Percentiles rank a stretch among this genome's conserved stretches.
These are phyloP conservation scores for Aspergillus ostianus DNA, from an alignment of 495 filamentous ascomycete species.

Conservation along the genomic window DNA sequence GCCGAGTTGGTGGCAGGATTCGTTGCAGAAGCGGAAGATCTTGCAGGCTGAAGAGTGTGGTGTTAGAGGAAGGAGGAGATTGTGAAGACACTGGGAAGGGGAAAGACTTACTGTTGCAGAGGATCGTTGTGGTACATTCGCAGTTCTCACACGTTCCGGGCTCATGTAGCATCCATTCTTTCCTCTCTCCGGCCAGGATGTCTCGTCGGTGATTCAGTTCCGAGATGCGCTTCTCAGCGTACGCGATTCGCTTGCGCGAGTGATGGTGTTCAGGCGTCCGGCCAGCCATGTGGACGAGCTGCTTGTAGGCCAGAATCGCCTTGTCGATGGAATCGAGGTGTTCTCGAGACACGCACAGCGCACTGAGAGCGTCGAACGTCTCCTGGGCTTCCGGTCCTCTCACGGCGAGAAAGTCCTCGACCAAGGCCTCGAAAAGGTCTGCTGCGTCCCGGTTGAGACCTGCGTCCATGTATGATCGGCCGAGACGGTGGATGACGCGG, in stretches of 20 bases:
- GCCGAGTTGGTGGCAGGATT: conserved; percentile 22
- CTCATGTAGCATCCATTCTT: conserved; percentile 27
- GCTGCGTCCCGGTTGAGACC: conserved; percentile 32
- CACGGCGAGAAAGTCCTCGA: conserved; percentile 25
- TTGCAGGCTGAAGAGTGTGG: conserved; percentile 25
- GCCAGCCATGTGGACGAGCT: conserved; percentile 28
- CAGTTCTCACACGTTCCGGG: conserved; percentile 24
- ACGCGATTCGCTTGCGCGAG: conserved; percentile 24
- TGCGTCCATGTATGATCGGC: conserved; percentile 28
- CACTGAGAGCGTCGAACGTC: conserved; percentile 31
- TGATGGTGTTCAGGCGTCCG: conserved; percentile 23
- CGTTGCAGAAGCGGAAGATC: conserved; percentile 33
- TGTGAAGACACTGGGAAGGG: neutral
- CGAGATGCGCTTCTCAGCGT: conserved; percentile 27
- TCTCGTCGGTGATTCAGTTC: conserved; percentile 28
- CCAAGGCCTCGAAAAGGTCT: conserved; percentile 25
- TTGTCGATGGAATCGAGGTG: conserved; percentile 29
- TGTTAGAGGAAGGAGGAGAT: neutral
- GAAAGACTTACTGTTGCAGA: conserved; percentile 29
- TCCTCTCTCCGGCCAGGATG: conserved; percentile 24
- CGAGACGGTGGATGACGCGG: conserved; percentile 31
- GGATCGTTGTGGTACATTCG: conserved; percentile 16
- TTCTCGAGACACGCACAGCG: conserved; percentile 28
- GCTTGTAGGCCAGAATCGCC: conserved; percentile 29
- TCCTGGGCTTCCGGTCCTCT: conserved; percentile 26